A percentile compares a stretch with the other conserved stretches of the same genome.
Evolutionary conservation across 805 yeast genomes (phyloP).

Genomic region (Nakazawaea wickerhamii): DNA sequence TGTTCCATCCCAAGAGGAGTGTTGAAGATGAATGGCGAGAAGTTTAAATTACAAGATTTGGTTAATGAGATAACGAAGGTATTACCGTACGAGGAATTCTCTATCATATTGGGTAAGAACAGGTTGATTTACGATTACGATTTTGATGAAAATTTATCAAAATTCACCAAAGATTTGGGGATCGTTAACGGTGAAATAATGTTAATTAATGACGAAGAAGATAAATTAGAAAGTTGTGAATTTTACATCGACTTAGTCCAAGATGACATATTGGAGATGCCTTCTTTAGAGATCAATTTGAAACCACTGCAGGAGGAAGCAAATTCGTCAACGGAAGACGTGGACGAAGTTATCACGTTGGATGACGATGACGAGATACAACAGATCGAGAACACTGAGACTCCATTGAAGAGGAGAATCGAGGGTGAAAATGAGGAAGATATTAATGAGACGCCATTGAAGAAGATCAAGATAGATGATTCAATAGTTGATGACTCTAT

Average conservation of each 20-base stretch:
- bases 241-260: slow-evolving; percentile 37
- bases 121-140: slow-evolving; percentile 78
- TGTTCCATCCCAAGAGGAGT: slow-evolving; percentile 55
- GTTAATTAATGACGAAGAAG: slow-evolving; percentile 78
- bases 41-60: slow-evolving; percentile 42
- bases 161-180: slow-evolving; percentile 46
- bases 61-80: slow-evolving; percentile 41
- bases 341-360: slow-evolving; percentile 10
- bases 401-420: slow-evolving; percentile 8
- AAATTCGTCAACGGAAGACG: slow-evolving; percentile 12
- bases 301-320: too few relatives aligned
- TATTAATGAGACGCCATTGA: slow-evolving; percentile 11
- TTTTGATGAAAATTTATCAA: slow-evolving; percentile 69
- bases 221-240: slow-evolving; percentile 55
- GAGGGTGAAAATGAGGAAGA: slow-evolving; percentile 5
- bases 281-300: slow-evolving; percentile 25
- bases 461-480: slow-evolving; percentile 10
- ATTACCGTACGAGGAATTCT: slow-evolving; percentile 54
- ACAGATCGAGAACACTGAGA: slow-evolving; percentile 17
- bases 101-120: slow-evolving; percentile 53
- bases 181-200: slow-evolving; percentile 57
- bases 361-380: slow-evolving; percentile 21
- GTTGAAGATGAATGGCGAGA: slow-evolving; percentile 27
- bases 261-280: slow-evolving; percentile 24
- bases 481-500: background rate